Percentiles rank a stretch among this genome's conserved stretches.
Conservation (phyloP, 2,329 filamentous ascomycete genomes). For the Drechslera avenae region DNA sequence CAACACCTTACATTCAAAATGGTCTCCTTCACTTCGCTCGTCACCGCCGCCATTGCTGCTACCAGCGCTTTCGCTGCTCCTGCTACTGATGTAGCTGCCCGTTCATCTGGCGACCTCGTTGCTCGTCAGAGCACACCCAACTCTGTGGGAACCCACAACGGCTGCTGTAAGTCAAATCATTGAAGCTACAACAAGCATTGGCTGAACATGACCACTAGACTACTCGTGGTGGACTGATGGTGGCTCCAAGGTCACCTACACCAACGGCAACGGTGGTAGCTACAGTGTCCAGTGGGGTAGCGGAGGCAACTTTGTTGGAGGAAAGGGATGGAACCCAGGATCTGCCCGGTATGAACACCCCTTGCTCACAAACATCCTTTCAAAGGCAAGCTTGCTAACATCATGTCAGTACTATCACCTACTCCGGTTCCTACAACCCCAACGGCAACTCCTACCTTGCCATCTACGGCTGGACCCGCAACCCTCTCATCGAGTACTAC, state of each 20-base stretch:
- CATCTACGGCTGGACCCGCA: slow-evolving; percentile 63
- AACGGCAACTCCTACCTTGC: slow-evolving; percentile 56
- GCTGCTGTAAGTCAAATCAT: slow-evolving; percentile 52
- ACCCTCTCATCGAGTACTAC: slow-evolving; percentile 61
- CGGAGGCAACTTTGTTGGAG: slow-evolving; percentile 62
- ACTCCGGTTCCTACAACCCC: slow-evolving; percentile 43
- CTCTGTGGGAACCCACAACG: slow-evolving; percentile 59
- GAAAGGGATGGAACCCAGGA: slow-evolving; percentile 64
- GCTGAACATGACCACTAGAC: slow-evolving; percentile 13
- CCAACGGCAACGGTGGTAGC: slow-evolving; percentile 57
- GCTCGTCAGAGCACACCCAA: slow-evolving; percentile 51
- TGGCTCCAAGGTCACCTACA: slow-evolving; percentile 58
- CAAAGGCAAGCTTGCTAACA: background rate
- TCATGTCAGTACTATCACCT: slow-evolving; percentile 37
- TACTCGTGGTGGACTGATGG: slow-evolving; percentile 66
- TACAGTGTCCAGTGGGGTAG: slow-evolving; percentile 59
- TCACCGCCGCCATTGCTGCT: slow-evolving; percentile 32
- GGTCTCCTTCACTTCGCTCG: slow-evolving; percentile 38
- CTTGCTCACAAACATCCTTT: slow-evolving; percentile 5
- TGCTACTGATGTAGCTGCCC: slow-evolving; percentile 45
- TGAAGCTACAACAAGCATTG: background rate
- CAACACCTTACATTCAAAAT: slow-evolving; percentile 21
- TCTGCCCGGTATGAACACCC: slow-evolving; percentile 53
- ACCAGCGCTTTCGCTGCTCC: slow-evolving; percentile 35
- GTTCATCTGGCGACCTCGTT: slow-evolving; percentile 37